phyloP scores from a whole-genome alignment of 805 yeast species.

The Candida schatavii region DNA sequence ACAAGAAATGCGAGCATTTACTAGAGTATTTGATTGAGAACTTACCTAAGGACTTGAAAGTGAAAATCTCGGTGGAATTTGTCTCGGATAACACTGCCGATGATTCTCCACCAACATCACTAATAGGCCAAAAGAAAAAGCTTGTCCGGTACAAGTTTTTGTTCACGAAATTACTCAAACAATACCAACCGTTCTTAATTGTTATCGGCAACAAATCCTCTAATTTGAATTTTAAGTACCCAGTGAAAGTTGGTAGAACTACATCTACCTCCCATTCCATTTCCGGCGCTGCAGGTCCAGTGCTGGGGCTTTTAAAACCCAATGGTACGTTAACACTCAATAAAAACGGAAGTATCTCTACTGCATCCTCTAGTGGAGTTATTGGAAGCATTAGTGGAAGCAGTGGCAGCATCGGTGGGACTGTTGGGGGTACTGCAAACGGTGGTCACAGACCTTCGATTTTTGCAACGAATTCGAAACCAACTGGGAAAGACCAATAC shows the following conservation, averaged over 20 bases:
- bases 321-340: neutral
- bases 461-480: neutral
- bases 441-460: conserved; percentile 7
- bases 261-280: conserved; percentile 2
- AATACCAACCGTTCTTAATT: conserved; percentile 40
- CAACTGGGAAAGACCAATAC: conserved; percentile 18
- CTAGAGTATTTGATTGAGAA: conserved; percentile 19
- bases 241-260: conserved; percentile 16
- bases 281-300: conserved; percentile 1
- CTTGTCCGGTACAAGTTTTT: conserved; percentile 31
- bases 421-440: neutral
- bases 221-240: conserved; percentile 42
- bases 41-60: conserved; percentile 17
- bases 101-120: conserved; percentile 4
- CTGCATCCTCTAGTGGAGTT: neutral
- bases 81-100: conserved; percentile 20
- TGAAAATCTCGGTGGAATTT: conserved; percentile 41
- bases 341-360: neutral
- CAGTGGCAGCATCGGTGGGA: neutral
- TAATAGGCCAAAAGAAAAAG: conserved; percentile 1
- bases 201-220: conserved; percentile 37
- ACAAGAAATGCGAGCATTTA: conserved; percentile 24
- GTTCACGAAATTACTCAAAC: conserved; percentile 34
- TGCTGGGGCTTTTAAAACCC: conserved; percentile 2
- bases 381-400: neutral